Base-by-base conservation (phyloP, 1,284 basidiomycete genomes). In the Xerocomus nothofagi region DNA sequence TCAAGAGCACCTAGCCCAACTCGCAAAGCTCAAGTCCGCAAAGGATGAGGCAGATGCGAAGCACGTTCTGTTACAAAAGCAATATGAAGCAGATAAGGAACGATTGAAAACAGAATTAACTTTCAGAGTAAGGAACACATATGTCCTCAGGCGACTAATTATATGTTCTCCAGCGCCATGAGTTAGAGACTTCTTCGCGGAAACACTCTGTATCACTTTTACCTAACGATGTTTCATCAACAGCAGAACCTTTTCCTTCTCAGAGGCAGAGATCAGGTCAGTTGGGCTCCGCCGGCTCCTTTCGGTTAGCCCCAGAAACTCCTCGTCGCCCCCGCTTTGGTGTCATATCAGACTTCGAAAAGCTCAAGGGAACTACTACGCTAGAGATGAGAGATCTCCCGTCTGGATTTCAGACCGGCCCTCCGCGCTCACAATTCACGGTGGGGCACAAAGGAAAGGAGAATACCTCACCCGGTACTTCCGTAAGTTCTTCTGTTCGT, bases 61-160 rank as follows among this genome's bases (percentile, higher is more conserved):
- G 54, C 79, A 82, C 50, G 58, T 67, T 3, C 71, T 79, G 47
- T 60, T 81, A 39, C 79, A 82, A 55, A 80, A 77, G 59, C 75
- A 82, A 41, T 73, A 81, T 69, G 79, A 81, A 54, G 79, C 78
- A 52, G 86, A 89, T 59, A 73, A 84, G 50, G 88, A 89, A 60
- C 77, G 84, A 24, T 59, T 88, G 49, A 82, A 78, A 59, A 87
- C 87, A 0, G 80, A 87, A 53, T 77, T 81, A 39, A 71, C 76
- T 11, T 89, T 91, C 72, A 86, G 81, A 69, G 86, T 85, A 69
- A 51, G 69, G 32, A 15, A 46, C 32, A 15, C 45, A 17, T 50
- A 23, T 52, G 11, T 45, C 11, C 2, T 49, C 39, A 45, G 34
- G 41, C 40, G 21, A 43, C 24, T 64, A 34, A 59, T 52, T 38